phyloP scores from a whole-genome alignment of 805 yeast genomes.

The Blastobotrys robertii region DNA sequence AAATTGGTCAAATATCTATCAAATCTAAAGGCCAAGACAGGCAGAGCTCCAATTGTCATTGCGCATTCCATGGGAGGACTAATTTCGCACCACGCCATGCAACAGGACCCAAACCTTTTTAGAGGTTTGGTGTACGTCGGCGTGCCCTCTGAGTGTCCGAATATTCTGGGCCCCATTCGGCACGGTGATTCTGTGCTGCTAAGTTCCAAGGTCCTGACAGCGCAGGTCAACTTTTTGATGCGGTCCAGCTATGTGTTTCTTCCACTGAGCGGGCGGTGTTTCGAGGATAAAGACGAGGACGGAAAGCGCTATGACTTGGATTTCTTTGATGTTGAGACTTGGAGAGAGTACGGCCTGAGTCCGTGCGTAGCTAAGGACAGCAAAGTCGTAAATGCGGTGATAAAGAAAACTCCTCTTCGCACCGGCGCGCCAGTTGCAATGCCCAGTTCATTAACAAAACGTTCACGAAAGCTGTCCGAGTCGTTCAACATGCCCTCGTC shows the following conservation, averaged over 20 bases:
- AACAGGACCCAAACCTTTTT: constrained; percentile 53
- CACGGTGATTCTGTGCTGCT: constrained; percentile 72
- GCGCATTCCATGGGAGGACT: constrained; percentile 96
- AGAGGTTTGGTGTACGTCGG: constrained; percentile 77
- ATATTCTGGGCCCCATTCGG: constrained; percentile 76
- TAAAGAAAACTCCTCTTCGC: not conserved
- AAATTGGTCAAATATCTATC: constrained; percentile 42
- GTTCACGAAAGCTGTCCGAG: constrained; percentile 1
- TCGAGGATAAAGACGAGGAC: constrained; percentile 41
- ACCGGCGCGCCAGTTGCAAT: not conserved
- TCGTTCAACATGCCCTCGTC: constrained; percentile 6
- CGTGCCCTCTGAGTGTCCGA: constrained; percentile 73
- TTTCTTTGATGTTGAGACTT: constrained; percentile 67
- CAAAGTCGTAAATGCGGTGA: constrained; percentile 9
- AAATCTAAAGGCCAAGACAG: constrained; percentile 25
- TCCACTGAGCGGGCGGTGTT: constrained; percentile 67
- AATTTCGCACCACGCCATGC: constrained; percentile 71
- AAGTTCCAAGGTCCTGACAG: constrained; percentile 63
- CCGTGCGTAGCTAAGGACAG: constrained; percentile 48
- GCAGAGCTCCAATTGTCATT: constrained; percentile 46
- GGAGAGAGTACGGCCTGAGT: constrained; percentile 67
- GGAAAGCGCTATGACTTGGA: constrained; percentile 38
- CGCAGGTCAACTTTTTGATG: constrained; percentile 81
- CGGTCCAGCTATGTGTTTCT: constrained; percentile 71
- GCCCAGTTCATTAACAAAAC: not conserved